A percentile compares a stretch with the other conserved stretches of the same genome.
These are phyloP conservation scores for Drechslerella dactyloides DNA, from an alignment of 2,329 filamentous ascomycete species.

Conservation along the genomic window DNA sequence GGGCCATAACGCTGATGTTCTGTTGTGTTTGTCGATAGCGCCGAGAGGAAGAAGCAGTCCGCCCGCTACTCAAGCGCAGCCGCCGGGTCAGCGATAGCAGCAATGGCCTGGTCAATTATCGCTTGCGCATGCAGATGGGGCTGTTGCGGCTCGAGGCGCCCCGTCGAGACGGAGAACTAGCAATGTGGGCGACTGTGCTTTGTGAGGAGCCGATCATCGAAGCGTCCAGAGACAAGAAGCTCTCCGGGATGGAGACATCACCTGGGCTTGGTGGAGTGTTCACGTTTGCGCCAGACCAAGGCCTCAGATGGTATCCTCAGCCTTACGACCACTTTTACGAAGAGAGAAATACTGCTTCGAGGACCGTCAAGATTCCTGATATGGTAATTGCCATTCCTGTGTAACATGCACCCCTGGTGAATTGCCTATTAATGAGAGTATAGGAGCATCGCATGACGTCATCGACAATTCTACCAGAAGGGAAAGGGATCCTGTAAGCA, in stretches of 20 bases:
- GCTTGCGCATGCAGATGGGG: conserved; percentile 47
- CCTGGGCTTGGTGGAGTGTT: conserved; percentile 39
- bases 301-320: conserved; percentile 44
- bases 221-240: conserved; percentile 34
- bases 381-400: conserved; percentile 28
- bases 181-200: conserved; percentile 34
- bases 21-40: conserved; percentile 2
- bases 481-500: conserved; percentile 36
- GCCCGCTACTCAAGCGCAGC: conserved; percentile 31
- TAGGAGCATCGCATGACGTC: conserved; percentile 48
- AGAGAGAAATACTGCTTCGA: conserved; percentile 42
- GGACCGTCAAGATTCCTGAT: conserved; percentile 30
- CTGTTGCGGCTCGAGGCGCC: conserved; percentile 34
- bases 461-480: conserved; percentile 46
- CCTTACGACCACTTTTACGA: conserved; percentile 48
- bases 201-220: conserved; percentile 35
- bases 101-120: conserved; percentile 43
- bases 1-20: conserved; percentile 10
- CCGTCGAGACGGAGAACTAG: conserved; percentile 35
- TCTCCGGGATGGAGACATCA: conserved; percentile 43
- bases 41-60: conserved; percentile 42
- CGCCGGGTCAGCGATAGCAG: conserved; percentile 44
- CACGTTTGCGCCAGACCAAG: conserved; percentile 44
- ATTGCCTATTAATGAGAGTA: not conserved
- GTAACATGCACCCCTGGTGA: not conserved